Percentiles rank a stretch among this genome's conserved stretches.
Conservation (phyloP, 1,139 yeast species). For the Magnusiomyces fungicola region DNA sequence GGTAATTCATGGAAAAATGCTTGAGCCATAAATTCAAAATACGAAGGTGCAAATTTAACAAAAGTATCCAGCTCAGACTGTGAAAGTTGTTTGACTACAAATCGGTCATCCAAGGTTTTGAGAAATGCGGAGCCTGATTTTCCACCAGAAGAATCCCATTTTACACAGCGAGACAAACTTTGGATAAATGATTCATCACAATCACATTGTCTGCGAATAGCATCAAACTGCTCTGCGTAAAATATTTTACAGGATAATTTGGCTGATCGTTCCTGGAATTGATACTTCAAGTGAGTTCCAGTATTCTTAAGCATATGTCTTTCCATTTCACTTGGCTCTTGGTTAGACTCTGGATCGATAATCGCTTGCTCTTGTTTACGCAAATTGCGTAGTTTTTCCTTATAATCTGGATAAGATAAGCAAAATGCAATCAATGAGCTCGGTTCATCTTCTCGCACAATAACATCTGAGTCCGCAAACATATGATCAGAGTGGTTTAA, state of each 20-base stretch:
- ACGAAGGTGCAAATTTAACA: constrained; percentile 91
- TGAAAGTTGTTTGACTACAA: constrained; percentile 83
- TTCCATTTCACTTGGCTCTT: constrained; percentile 39
- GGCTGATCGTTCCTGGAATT: constrained; percentile 75
- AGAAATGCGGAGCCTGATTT: constrained; percentile 92
- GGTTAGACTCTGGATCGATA: constrained; percentile 22
- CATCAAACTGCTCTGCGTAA: constrained; percentile 95
- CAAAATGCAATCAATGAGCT: constrained; percentile 92
- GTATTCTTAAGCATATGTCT: constrained; percentile 68
- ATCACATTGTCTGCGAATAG: constrained; percentile 78
- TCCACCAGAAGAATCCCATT: constrained; percentile 96
- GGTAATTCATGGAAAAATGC: constrained; percentile 92
- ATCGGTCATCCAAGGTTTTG: constrained; percentile 80
- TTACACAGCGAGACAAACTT: constrained; percentile 84
- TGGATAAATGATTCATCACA: constrained; percentile 71
- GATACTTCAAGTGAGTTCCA: constrained; percentile 86
- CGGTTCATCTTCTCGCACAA: constrained; percentile 95
- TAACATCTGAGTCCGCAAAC: constrained; percentile 88
- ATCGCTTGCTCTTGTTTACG: constrained; percentile 22
- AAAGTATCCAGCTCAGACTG: constrained; percentile 88
- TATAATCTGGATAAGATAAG: constrained; percentile 74
- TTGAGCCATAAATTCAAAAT: constrained; percentile 92
- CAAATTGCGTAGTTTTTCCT: constrained; percentile 49
- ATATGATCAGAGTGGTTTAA: constrained; percentile 70
- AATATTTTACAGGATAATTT: constrained; percentile 86